Conservation (phyloP, 1,284 basidiomycete species). For the Ustilago xerochloae region DNA sequence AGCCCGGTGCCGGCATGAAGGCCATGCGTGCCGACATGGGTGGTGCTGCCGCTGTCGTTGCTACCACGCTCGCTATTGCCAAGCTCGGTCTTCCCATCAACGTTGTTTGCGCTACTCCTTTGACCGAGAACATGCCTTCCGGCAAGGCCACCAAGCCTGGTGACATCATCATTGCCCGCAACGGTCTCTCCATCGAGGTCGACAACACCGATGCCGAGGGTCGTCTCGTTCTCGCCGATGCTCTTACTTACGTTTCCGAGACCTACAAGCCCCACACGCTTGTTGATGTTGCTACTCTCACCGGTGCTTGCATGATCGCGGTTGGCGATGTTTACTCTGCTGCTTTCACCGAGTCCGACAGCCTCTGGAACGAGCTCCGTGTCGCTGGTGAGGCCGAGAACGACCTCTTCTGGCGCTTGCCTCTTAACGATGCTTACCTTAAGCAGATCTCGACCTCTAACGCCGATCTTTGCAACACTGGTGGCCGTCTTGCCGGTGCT, state of each 20-base stretch:
- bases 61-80: conserved; percentile 81
- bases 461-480: conserved; percentile 82
- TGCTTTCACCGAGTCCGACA: conserved; percentile 76
- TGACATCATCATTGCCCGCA: conserved; percentile 83
- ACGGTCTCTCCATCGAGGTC: conserved; percentile 85
- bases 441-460: conserved; percentile 81
- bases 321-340: conserved; percentile 79
- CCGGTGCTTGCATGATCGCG: conserved; percentile 70
- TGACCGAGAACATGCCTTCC: conserved; percentile 78
- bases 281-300: conserved; percentile 86
- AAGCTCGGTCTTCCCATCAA: conserved; percentile 84
- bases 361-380: conserved; percentile 76
- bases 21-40: conserved; percentile 68
- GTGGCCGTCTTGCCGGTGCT: conserved; percentile 79
- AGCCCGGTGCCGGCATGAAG: conserved; percentile 76
- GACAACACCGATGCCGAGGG: conserved; percentile 92
- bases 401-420: conserved; percentile 69
- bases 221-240: conserved; percentile 79
- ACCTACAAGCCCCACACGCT: conserved; percentile 83
- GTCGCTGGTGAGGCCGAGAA: conserved; percentile 78
- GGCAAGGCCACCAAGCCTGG: conserved; percentile 88
- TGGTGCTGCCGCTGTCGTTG: conserved; percentile 79
- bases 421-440: conserved; percentile 79
- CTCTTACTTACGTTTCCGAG: conserved; percentile 84
- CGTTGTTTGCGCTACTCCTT: conserved; percentile 77